Conservation (phyloP, 495 filamentous ascomycete species). For the Lepraria neglecta region DNA sequence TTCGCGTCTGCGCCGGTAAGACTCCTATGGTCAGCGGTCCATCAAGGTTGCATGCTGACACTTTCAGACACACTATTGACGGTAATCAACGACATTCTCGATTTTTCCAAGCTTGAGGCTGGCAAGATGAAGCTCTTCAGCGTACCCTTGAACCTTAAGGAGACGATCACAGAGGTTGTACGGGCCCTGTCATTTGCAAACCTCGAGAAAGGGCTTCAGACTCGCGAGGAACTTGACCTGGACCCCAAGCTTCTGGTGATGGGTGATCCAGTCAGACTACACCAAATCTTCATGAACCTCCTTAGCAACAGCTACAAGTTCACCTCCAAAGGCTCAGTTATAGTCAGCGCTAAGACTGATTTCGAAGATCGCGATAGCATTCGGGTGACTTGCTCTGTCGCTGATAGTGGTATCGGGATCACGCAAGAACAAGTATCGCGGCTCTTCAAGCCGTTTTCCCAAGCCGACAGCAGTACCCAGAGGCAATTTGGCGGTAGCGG, state of each 20-base stretch:
- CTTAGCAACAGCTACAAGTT: slow-evolving; percentile 94
- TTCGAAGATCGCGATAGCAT: slow-evolving; percentile 63
- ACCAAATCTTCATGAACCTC: slow-evolving; percentile 89
- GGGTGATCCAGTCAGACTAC: slow-evolving; percentile 82
- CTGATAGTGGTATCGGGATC: slow-evolving; percentile 87
- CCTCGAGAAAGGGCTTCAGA: slow-evolving; percentile 66
- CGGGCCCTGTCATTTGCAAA: slow-evolving; percentile 81
- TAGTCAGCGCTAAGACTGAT: slow-evolving; percentile 64
- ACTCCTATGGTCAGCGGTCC: not conserved
- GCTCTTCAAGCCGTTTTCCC: slow-evolving; percentile 85
- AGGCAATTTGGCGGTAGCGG: slow-evolving; percentile 86
- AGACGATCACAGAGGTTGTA: slow-evolving; percentile 82
- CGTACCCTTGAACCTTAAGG: slow-evolving; percentile 74
- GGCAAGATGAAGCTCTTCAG: slow-evolving; percentile 92
- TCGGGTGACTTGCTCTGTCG: slow-evolving; percentile 74
- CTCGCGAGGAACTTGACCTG: slow-evolving; percentile 61
- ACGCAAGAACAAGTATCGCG: slow-evolving; percentile 71
- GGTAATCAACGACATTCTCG: slow-evolving; percentile 90
- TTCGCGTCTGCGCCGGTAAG: slow-evolving; percentile 66
- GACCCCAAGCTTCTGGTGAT: slow-evolving; percentile 73
- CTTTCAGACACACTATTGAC: slow-evolving; percentile 68
- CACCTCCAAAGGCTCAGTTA: slow-evolving; percentile 78
- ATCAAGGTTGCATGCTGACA: slow-evolving; percentile 2
- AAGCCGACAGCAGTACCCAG: slow-evolving; percentile 81
- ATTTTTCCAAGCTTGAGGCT: slow-evolving; percentile 89